Conservation (phyloP, 495 filamentous ascomycete species). For the Talaromyces borbonicus region DNA sequence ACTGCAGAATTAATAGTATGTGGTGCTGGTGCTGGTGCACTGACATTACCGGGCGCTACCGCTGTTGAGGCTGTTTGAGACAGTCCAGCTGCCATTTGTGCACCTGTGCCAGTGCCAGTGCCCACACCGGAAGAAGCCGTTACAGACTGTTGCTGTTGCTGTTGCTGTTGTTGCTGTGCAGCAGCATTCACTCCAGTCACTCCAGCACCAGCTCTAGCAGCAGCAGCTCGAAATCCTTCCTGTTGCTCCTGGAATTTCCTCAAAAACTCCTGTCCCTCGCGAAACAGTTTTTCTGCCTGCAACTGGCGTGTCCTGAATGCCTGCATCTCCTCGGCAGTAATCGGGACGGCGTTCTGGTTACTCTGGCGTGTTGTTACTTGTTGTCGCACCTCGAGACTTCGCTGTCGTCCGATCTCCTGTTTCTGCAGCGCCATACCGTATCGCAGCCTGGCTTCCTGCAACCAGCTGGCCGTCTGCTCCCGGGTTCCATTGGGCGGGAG, state of each 20-base stretch:
- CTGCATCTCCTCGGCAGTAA: slow-evolving; percentile 34
- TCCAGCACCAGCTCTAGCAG: not conserved
- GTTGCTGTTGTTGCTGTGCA: slow-evolving; percentile 8
- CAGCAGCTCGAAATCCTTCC: slow-evolving; percentile 27
- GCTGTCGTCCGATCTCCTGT: slow-evolving; percentile 36
- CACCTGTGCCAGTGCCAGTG: no score
- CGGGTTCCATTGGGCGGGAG: slow-evolving; percentile 37
- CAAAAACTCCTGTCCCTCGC: slow-evolving; percentile 37
- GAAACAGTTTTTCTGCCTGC: slow-evolving; percentile 34
- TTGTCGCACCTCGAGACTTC: slow-evolving; percentile 27
- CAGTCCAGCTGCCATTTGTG: slow-evolving; percentile 8
- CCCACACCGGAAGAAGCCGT: no score
- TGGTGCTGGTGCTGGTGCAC: slow-evolving; percentile 29
- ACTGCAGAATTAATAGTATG: slow-evolving; percentile 46
- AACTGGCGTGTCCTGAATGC: slow-evolving; percentile 33
- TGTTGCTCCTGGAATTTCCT: slow-evolving; percentile 41
- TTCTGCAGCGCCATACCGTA: slow-evolving; percentile 45
- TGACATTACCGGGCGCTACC: slow-evolving; percentile 14
- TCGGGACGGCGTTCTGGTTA: slow-evolving; percentile 14
- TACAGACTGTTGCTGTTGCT: slow-evolving; percentile 20
- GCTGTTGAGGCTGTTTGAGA: slow-evolving; percentile 11
- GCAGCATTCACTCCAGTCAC: slow-evolving; percentile 23
- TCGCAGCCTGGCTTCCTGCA: slow-evolving; percentile 40
- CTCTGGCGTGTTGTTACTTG: slow-evolving; percentile 28
- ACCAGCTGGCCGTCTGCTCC: slow-evolving; percentile 39